Evolutionary conservation across 768 basidiomycete species (phyloP), one percentile per base, ranked within the genome.

Genomic region (Austroboletus eburneus): DNA sequence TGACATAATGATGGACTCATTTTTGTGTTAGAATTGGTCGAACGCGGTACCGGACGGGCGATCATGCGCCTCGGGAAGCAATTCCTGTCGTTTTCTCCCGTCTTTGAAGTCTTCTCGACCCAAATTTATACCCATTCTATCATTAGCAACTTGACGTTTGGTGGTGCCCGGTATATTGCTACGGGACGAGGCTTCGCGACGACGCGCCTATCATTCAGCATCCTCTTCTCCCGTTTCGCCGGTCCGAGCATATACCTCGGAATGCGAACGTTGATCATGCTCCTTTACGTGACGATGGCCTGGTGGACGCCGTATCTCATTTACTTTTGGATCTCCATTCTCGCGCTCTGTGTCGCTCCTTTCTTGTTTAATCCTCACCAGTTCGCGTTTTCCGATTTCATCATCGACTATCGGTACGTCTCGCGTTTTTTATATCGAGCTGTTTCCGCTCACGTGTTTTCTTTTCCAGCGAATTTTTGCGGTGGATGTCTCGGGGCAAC

Each of bases 301-400:
- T 69, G 97, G 43, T 97, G 91, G 89, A 89, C 90, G 24, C 84
- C 87, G 3, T 95, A 87, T 66, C 67, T 97, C 58, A 85, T 93
- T 65, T 99, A 98, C 75, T 99, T 99, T 78, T 98, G 95, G 95
- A 67, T 97, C 45, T 93, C 95, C 35, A 91, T 94, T 52, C 73
- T 93, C 25, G 81, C 93, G 14, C 78, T 99, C 9, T 97, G 93
- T 60, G 70, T 97, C 54, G 86, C 95, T 24, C 96, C 96, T 8
- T 99, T 99, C 86, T 66, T 97, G 60, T 99, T 98, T 80, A 99
- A 98, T 65, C 96, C 96, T n/a, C 96, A 99, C 67, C 96, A 98
- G 69, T 99, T 99, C 72, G 89, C 90, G 17, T 87, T 93, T 67
- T 81, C 92, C 32, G 96, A 99, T 68, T 99, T 94, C 69, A 80